These are phyloP conservation scores for Scenedesmus sp. DNA, from an alignment of 163 green algal genomes.

Conservation along the genomic window DNA sequence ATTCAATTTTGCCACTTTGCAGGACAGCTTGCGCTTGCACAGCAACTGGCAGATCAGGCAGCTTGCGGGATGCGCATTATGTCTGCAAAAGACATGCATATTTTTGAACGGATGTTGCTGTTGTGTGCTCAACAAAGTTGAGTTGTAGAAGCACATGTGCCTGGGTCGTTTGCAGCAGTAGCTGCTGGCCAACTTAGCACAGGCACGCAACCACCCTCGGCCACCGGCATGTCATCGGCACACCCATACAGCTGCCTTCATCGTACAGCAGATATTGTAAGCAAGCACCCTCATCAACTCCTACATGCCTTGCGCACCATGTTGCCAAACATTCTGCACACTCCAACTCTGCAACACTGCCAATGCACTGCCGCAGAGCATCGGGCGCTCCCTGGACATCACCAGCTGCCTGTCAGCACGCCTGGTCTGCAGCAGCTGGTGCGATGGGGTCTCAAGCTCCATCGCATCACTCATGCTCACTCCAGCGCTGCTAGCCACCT, in stretches of 20 bases:
- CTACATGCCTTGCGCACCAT: background rate
- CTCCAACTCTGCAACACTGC: background rate
- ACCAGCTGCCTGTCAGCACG: constrained; percentile 26
- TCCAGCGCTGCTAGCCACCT: constrained; percentile 8
- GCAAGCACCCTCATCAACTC: background rate
- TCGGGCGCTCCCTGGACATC: constrained; percentile 30
- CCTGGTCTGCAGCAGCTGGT: constrained; percentile 37
- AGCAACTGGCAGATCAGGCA: background rate
- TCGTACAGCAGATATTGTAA: no score
- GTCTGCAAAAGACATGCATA: no score
- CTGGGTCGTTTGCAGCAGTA: background rate
- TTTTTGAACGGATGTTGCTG: no score
- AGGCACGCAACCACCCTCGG: no score
- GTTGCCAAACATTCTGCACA: background rate
- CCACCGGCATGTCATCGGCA: no score
- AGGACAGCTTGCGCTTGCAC: background rate
- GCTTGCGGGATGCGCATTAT: background rate
- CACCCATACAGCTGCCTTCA: no score
- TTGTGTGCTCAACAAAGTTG: no score
- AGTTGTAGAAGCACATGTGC: no score
- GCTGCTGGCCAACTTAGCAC: background rate
- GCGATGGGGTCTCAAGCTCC: background rate
- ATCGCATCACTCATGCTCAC: constrained; percentile 2
- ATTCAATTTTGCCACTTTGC: background rate
- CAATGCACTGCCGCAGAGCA: background rate